Percentiles rank a stretch among this genome's conserved stretches.
phyloP scores from a whole-genome alignment of 2,329 filamentous ascomycete species.

The Meredithiella fracta region DNA sequence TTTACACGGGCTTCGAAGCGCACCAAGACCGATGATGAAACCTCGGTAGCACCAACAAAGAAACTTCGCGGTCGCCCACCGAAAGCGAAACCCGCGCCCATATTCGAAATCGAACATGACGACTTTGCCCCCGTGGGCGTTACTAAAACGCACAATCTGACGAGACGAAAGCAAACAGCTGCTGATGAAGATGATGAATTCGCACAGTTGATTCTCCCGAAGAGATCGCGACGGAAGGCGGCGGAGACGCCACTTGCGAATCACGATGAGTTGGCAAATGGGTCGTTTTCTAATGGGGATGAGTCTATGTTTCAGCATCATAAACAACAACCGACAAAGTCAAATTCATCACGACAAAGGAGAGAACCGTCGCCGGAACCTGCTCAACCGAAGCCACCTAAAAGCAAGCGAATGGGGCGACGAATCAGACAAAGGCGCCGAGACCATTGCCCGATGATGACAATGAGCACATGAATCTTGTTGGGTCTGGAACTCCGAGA shows the following conservation, averaged over 20 bases:
- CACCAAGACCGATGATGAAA: conserved; percentile 37
- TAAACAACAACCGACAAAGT: conserved; percentile 5
- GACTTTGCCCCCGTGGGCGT: conserved; percentile 15
- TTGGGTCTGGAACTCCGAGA: conserved; percentile 9
- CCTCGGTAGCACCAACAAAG: conserved; percentile 21
- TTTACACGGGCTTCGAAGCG: conserved; percentile 54
- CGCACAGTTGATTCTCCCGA: conserved; percentile 23
- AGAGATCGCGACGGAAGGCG: conserved; percentile 29
- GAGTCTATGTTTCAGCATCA: conserved; percentile 11
- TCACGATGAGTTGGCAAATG: background rate
- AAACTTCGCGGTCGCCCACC: conserved; percentile 25
- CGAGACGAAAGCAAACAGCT: conserved; percentile 25
- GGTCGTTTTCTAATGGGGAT: background rate
- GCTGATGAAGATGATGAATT: conserved; percentile 25
- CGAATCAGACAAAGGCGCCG: conserved; percentile 6
- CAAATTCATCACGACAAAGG: background rate
- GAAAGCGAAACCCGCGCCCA: conserved; percentile 18
- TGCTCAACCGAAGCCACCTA: conserved; percentile 14
- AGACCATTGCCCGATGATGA: conserved; percentile 8
- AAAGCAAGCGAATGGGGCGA: conserved; percentile 16
- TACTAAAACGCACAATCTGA: conserved; percentile 19
- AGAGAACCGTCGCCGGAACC: conserved; percentile 13
- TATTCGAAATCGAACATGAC: conserved; percentile 10
- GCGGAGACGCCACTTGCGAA: background rate
- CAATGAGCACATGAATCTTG: conserved; percentile 17